Base-by-base conservation (phyloP, 768 basidiomycete species). In the Mycena chlorophos region DNA sequence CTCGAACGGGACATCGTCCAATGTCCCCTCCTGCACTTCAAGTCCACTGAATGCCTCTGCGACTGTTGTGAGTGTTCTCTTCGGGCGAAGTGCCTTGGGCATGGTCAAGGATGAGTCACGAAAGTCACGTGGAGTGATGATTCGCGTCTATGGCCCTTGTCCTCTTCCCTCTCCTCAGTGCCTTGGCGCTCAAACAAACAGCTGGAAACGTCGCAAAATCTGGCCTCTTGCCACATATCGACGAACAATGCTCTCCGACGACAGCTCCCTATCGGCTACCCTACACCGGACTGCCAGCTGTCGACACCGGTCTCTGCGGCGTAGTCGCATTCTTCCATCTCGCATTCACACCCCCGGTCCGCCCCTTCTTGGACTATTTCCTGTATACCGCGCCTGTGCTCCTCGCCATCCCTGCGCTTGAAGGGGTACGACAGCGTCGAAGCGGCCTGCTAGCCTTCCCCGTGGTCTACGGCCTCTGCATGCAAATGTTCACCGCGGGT, bases 251-350 rank as follows among this genome's bases (percentile, higher is more conserved):
- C 59, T 27, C 66, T 34, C 55, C 63, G 22, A 48, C 54, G 39
- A 59, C 58, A 17, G 56, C 62, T 16, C 71, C 74, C 10, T 77
- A 73, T 59, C 72, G 68, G 14, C 63, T 81, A 13, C 46, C 65
- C 2, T 80, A 80, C 63, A 78, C 77, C 17, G 71, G 73, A 4
- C 37, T 69, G 14, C 34, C 62, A n/a, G 40, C 49, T 4, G 27
- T 76, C n/a, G 79, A 85, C 58, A 28, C 40, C 12, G 4, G 55
- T 6, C 62, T 85, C 10, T 85, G 83, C 50, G 62, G 65, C 12
- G 43, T 83, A 34, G 76, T 82, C 43, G 57, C 66, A 0, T 75
- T 84, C 65, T 85, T 84, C 66, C 77, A 82, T 30, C 66, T 66
- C 34, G 69, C 72, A 22, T 69, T 82, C 54, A 60, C 67, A 8